A percentile compares a stretch with the other conserved stretches of the same genome.
phyloP scores from a whole-genome alignment of 441 rosid species.

The Lepidium campestre region DNA sequence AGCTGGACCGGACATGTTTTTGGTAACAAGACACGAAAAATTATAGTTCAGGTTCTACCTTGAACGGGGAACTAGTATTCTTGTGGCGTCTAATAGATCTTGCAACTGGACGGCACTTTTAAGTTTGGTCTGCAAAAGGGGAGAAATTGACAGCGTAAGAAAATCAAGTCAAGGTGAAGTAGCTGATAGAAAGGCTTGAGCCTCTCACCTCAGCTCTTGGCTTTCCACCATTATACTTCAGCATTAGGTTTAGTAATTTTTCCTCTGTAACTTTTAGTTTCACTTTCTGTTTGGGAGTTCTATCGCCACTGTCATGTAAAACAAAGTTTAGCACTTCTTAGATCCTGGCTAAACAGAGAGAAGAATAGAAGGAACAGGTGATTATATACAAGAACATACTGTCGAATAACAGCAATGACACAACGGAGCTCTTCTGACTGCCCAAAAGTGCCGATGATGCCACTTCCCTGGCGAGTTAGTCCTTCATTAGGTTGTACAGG shows the following conservation, averaged over 20 bases:
- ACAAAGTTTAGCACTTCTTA: conserved; percentile 12
- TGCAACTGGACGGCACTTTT: conserved; percentile 98
- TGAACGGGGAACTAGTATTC: conserved; percentile 92
- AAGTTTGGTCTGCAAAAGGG: conserved; percentile 78
- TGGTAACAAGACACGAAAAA: neutral
- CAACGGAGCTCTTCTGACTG: conserved; percentile 98
- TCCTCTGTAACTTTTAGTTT: conserved; percentile 99
- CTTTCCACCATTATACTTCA: conserved; percentile 97
- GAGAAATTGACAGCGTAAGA: conserved; percentile 1
- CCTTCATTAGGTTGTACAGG: conserved; percentile 82
- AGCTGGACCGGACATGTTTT: neutral
- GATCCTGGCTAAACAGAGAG: conserved; percentile 9
- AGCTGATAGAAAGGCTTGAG: neutral
- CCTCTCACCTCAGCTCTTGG: conserved; percentile 87
- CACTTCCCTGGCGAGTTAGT: conserved; percentile 98
- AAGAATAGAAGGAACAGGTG: neutral
- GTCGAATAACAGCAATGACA: conserved; percentile 93
- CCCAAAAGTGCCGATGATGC: conserved; percentile 93
- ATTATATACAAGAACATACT: conserved; percentile 49
- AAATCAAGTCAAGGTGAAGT: neutral
- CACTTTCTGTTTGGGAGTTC: conserved; percentile 99
- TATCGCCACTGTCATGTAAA: conserved; percentile 75
- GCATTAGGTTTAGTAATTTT: conserved; percentile 86
- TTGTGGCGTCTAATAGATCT: conserved; percentile 97
- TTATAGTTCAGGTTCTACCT: conserved; percentile 45